phyloP scores from a whole-genome alignment of 208 protist genomes.

The Strigomonas oncopelti region DNA sequence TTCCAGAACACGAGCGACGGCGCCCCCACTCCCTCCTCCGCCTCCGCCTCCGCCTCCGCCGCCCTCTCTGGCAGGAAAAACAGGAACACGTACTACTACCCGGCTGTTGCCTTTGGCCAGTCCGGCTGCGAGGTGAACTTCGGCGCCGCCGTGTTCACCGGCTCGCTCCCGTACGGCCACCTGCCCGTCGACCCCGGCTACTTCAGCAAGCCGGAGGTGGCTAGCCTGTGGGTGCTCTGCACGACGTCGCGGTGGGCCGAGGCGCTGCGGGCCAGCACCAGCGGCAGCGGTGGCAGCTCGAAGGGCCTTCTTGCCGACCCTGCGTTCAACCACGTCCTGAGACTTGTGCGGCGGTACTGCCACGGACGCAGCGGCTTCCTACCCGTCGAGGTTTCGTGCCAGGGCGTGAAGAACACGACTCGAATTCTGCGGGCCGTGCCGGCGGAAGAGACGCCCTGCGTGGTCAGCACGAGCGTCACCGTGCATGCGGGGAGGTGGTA shows the following conservation, averaged over 20 bases:
- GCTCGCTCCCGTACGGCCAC: constrained; percentile 45
- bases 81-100: neutral
- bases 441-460: constrained; percentile 48
- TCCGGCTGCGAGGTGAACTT: constrained; percentile 84
- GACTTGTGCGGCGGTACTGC: constrained; percentile 16
- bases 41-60: too few species aligned
- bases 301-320: neutral
- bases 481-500: constrained; percentile 83
- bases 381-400: constrained; percentile 43
- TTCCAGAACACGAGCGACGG: constrained; percentile 6
- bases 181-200: constrained; percentile 73
- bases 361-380: constrained; percentile 58
- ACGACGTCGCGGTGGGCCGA: constrained; percentile 32
- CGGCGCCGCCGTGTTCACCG: constrained; percentile 63
- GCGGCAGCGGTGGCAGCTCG: neutral
- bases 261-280: neutral
- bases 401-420: constrained; percentile 29
- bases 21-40: neutral
- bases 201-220: constrained; percentile 41
- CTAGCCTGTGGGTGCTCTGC: constrained; percentile 59
- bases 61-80: neutral
- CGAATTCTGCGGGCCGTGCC: constrained; percentile 19
- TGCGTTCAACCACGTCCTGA: constrained; percentile 11
- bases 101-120: neutral
- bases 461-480: constrained; percentile 65